phyloP scores from a whole-genome alignment of 257 asterid species.

The Jacaranda mimosifolia region DNA sequence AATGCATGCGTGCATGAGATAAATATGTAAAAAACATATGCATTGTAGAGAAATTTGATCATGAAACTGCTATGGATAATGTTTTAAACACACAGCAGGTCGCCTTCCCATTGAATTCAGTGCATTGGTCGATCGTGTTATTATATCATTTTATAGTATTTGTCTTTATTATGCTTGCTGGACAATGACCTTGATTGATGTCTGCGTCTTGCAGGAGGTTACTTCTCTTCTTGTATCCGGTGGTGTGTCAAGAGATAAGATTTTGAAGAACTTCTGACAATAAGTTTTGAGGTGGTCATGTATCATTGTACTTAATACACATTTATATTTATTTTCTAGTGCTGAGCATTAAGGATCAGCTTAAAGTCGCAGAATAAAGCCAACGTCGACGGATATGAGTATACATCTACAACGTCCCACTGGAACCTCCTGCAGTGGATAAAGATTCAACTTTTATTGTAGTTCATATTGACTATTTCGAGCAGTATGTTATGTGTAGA shows the following conservation, averaged over 20 bases:
- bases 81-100: too few relatives aligned
- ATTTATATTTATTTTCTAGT: conserved; percentile 43
- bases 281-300: conserved; percentile 35
- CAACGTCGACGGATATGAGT: conserved; percentile 19
- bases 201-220: conserved; percentile 72
- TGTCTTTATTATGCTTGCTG: neutral
- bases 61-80: too few relatives aligned
- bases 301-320: conserved; percentile 13
- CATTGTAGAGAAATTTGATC: too few relatives aligned
- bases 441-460: neutral
- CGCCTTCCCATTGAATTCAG: too few relatives aligned
- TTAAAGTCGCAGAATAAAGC: conserved; percentile 34
- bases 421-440: conserved; percentile 12
- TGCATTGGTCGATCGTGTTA: too few relatives aligned
- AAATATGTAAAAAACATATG: too few relatives aligned
- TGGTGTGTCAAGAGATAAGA: conserved; percentile 71
- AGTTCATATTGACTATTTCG: neutral
- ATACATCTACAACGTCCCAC: neutral
- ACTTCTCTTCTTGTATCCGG: conserved; percentile 81
- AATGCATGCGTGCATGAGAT: too few relatives aligned
- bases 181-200: conserved; percentile 5
- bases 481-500: conserved; percentile 1
- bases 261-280: conserved; percentile 73
- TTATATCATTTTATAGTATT: too few relatives aligned
- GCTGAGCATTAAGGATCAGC: conserved; percentile 38